phyloP scores from a whole-genome alignment of 257 asterid genomes.

The Avicennia marina region DNA sequence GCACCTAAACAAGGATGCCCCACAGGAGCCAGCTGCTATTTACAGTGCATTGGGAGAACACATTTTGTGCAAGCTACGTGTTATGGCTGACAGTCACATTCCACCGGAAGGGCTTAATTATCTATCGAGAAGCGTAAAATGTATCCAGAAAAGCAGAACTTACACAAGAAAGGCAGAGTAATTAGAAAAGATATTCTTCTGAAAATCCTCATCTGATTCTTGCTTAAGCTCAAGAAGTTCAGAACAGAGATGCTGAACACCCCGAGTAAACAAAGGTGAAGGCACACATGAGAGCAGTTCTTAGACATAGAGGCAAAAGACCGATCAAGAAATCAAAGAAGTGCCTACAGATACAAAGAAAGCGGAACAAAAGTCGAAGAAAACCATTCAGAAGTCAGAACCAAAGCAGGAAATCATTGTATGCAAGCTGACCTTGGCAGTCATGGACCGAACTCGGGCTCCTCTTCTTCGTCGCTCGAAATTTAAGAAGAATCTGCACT shows the following conservation, averaged over 20 bases:
- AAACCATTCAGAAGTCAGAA: background rate
- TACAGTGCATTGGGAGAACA: background rate
- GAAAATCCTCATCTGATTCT: conserved; percentile 73
- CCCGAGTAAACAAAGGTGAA: conserved; percentile 29
- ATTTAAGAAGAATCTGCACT: conserved; percentile 39
- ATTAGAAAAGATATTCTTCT: conserved; percentile 50
- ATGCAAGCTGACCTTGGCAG: conserved; percentile 52
- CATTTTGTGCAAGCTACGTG: background rate
- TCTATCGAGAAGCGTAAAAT: background rate
- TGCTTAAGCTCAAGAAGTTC: conserved; percentile 74
- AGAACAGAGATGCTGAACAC: conserved; percentile 72
- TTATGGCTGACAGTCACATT: background rate
- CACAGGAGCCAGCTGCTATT: background rate
- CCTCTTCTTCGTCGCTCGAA: conserved; percentile 36
- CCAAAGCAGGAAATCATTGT: background rate
- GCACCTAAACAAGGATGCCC: background rate
- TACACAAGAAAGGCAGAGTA: conserved; percentile 62
- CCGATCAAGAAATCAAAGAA: background rate
- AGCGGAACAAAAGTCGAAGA: background rate
- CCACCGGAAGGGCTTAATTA: background rate
- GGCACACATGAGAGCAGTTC: background rate
- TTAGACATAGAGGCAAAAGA: background rate
- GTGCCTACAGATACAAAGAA: background rate
- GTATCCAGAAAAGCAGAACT: conserved; percentile 5
- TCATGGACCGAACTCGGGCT: conserved; percentile 63